phyloP scores from a whole-genome alignment of 1,284 basidiomycete species.

The Ustilago trichophora region DNA sequence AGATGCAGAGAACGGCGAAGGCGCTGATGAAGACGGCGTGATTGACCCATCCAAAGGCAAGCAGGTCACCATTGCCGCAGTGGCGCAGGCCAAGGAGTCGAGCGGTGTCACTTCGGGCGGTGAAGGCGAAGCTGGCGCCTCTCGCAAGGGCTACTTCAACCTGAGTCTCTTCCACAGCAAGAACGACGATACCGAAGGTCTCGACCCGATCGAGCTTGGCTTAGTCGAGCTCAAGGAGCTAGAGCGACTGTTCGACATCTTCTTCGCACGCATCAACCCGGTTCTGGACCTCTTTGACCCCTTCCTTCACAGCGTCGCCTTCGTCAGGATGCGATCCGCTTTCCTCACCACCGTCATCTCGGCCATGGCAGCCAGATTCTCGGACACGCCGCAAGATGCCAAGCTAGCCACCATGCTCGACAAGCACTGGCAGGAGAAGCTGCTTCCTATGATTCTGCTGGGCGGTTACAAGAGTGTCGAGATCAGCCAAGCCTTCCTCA shows the following conservation, averaged over 20 bases:
- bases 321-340: slow-evolving; percentile 53
- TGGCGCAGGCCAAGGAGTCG: slow-evolving; percentile 17
- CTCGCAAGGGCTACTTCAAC: slow-evolving; percentile 56
- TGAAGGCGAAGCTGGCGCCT: slow-evolving; percentile 50
- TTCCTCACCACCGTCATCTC: slow-evolving; percentile 58
- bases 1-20: slow-evolving; percentile 43
- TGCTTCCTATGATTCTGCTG: slow-evolving; percentile 52
- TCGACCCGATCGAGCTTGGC: slow-evolving; percentile 51
- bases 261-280: slow-evolving; percentile 59
- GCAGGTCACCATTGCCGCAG: slow-evolving; percentile 35
- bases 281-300: slow-evolving; percentile 57
- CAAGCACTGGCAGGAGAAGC: slow-evolving; percentile 52
- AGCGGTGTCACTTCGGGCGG: slow-evolving; percentile 35
- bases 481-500: slow-evolving; percentile 56
- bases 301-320: slow-evolving; percentile 54
- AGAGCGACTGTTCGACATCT: slow-evolving; percentile 56
- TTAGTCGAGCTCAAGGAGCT: slow-evolving; percentile 52
- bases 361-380: slow-evolving; percentile 52
- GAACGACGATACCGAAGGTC: slow-evolving; percentile 49
- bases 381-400: slow-evolving; percentile 49
- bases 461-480: slow-evolving; percentile 61
- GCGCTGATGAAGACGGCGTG: slow-evolving; percentile 15
- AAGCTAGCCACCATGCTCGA: slow-evolving; percentile 48
- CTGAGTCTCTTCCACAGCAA: slow-evolving; percentile 56
- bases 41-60: slow-evolving; percentile 33